Evolutionary conservation across 345 rosid genomes (phyloP), one percentile per base, ranked within the genome.

Genomic region (Trapa bicornis): DNA sequence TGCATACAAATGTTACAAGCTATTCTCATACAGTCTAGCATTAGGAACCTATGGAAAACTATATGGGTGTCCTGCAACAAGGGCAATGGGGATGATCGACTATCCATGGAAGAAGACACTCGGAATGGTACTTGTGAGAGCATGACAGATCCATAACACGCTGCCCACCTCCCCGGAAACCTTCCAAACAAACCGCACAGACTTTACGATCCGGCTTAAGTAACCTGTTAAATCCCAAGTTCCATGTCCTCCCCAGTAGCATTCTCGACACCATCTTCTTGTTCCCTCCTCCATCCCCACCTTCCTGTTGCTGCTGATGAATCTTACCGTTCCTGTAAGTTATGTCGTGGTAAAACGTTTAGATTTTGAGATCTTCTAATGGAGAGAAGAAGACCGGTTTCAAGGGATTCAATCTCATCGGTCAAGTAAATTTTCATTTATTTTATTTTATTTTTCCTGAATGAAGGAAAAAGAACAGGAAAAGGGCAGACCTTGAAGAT

Each of bases 31-130:
- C 54, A 2, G n/a, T 22, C 10, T n/a, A 54, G 10, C 60, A 54
- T 54, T 11, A 22, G 32, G 35, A 54, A 16, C 4, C 60, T 0
- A 54, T 54, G 22, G n/a, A 64, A 43, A 61, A 52, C 0, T 33
- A 67, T 62, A 65, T 53, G 2, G 64, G 66, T 4, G 39, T 13
- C 41, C 77, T 65, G 5, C 75, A 73, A 41, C 63, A 67, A 0
- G 76, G 77, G 70, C 80, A 77, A 37, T 71, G 71, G 4, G 72
- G 52, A 65, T 70, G 70, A 38, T 58, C n/a, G 7, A 22, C 69
- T 15, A 73, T 70, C 74, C 80, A 67, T 3, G 76, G 76, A 33
- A 73, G 72, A 64, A 70, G 53, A 68, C 80, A 77, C 39, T 71
- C 42, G 17, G 65, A 56, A 47, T 77, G 80, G 66, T 67, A 77